Evolutionary conservation across 331 rosid species (phyloP), one percentile per base, ranked within the genome.

Genomic region (Telfairia occidentalis): DNA sequence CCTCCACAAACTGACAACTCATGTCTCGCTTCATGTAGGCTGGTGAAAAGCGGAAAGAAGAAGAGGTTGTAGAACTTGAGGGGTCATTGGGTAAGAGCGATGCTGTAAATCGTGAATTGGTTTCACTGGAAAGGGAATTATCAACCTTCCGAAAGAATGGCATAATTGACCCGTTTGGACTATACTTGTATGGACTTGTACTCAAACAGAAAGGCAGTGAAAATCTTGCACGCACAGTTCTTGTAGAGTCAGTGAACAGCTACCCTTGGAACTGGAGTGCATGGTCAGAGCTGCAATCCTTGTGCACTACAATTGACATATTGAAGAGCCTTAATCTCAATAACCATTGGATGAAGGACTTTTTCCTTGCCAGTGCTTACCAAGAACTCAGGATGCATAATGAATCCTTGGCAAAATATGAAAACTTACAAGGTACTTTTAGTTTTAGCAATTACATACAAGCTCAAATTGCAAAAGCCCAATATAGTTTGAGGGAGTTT

Each of bases 201-300:
- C 96, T 92, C 57, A 92, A 92, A 80, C 92, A 87, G 72, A 92
- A 90, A 84, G 97, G 98, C 70, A 89, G 79, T 19, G 91, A 90
- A 77, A 87, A 67, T 81, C 85, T 85, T 76, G 92, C 97, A 38
- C 90, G 92, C 52, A 83, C 89, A 11, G 90, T 86, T 80, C 92
- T 92, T 79, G 86, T 85, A 70, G 98, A 92, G 77, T 92, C 96
- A 38, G 92, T 92, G 81, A 90, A 92, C 79, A 90, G 79, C 83
- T 92, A 92, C 77, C 98, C 98, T 43, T 92, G 98, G 98, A 92
- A 92, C 77, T 92, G 96, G 98, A 89, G 76, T 87, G 98, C 96
- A 58, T 90, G 98, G 97, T 86, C 91, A 13, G 96, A 92, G 83
- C 80, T 92, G 79, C 96, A 83, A 85, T 86, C 92, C 15, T 82